Evolutionary conservation across 2,329 filamentous ascomycete species (phyloP).

Genomic region (Fusarium austroafricanum): DNA sequence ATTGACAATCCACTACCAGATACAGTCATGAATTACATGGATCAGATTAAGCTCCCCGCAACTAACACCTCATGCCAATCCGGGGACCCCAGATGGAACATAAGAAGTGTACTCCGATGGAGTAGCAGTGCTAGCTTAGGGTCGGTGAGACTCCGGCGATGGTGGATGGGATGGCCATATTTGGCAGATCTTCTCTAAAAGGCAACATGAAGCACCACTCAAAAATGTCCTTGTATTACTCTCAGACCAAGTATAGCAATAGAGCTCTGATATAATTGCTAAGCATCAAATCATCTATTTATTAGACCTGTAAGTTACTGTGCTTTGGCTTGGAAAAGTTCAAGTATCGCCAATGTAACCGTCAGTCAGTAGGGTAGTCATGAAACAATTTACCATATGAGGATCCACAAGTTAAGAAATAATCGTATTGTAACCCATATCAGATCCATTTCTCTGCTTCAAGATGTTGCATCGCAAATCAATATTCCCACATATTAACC

Average conservation of each 20-base stretch:
- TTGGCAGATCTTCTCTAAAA: constrained; percentile 12
- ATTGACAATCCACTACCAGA: constrained; percentile 5
- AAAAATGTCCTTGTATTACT: background rate
- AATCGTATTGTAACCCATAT: background rate
- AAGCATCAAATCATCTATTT: background rate
- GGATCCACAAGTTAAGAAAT: background rate
- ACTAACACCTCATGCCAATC: constrained; percentile 25
- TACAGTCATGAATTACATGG: background rate
- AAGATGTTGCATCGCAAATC: background rate
- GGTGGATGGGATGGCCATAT: constrained; percentile 22
- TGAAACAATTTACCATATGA: background rate
- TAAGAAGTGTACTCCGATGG: background rate
- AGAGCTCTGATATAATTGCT: background rate
- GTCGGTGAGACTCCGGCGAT: constrained; percentile 28
- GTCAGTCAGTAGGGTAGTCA: background rate
- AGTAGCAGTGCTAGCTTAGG: background rate
- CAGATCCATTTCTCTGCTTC: background rate
- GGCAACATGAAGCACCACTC: constrained; percentile 28
- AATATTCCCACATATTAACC: background rate
- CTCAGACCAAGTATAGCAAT: too few species aligned
- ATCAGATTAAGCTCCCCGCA: constrained; percentile 5
- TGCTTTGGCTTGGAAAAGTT: too few species aligned
- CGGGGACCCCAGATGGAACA: constrained; percentile 41
- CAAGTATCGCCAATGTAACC: background rate
- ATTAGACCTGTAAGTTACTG: background rate